Evolutionary conservation across 169 alveolate genomes (phyloP), one percentile per base, ranked within the genome.

Genomic region (Plasmodium billcollinsi): DNA sequence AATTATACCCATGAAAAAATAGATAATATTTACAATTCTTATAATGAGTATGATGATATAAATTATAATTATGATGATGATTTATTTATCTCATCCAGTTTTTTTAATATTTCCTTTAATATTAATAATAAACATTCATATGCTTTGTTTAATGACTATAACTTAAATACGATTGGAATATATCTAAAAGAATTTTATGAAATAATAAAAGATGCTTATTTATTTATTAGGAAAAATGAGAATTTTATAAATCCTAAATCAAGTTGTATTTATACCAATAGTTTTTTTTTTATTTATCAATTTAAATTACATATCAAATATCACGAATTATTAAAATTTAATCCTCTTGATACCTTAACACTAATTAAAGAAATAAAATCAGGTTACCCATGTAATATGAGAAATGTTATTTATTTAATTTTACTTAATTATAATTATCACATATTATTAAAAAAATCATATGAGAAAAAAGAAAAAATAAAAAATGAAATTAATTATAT

Each of bases 131-230:
- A 39, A n/a, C 21, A 47, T 14, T n/a, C 24, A 0, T 9, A 18
- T 4, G 2, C 18, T 5, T 45, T 50, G 24, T 39, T 67, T 33
- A 69, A 47, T 12, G 80, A 67, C 20, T 39, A 24, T 3, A 54
- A 72, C 15, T 7, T n/a, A 61, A 69, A 39, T n/a, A 80, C 73
- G 15, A 67, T 80, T 12, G 90, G 90, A 39, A 45, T 80, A 47
- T 66, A 71, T 14, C 33, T 80, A n/a, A 47, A 29, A 0, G 72
- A 67, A 39, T 80, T 80, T 67, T 80, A 50, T 47, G 80, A 80
- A 6, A 63, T 61, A 8, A 39, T 80, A 45, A 72, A 80, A 59
- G 83, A 80, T 67, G 90, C 90, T 2, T 67, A 80, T 56, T 18
- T 12, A 72, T 80, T 80, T 54, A 61, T 80, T n/a, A 20, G 12